These are phyloP conservation scores for Polysphondylium violaceum DNA, from an alignment of 78 protist genomes.

Conservation along the genomic window DNA sequence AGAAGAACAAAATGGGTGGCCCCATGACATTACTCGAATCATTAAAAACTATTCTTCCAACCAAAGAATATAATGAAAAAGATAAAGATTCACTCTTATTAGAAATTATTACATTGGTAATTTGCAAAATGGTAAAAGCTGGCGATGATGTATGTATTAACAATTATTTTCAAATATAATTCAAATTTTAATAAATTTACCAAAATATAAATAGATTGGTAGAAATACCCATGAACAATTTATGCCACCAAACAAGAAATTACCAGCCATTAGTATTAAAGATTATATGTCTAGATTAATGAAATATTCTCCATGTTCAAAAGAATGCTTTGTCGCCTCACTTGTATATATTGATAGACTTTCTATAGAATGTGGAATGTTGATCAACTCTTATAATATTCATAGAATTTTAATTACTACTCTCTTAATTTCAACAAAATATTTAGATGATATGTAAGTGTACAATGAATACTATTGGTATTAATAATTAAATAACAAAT, in stretches of 20 bases:
- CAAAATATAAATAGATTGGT: background rate
- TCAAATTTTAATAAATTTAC: background rate
- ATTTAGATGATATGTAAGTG: conserved; percentile 65
- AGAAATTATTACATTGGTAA: conserved; percentile 30
- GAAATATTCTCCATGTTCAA: conserved; percentile 79
- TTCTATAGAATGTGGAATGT: conserved; percentile 22
- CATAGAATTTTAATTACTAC: conserved; percentile 66
- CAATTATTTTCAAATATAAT: background rate
- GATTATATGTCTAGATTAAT: conserved; percentile 54
- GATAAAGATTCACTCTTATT: conserved; percentile 21
- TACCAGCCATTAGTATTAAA: conserved; percentile 49
- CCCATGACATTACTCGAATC: background rate
- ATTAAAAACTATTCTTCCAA: conserved; percentile 1
- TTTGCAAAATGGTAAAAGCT: conserved; percentile 16
- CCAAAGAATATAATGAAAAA: conserved; percentile 18
- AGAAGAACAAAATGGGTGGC: background rate
- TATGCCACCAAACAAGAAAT: conserved; percentile 72
- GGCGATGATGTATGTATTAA: conserved; percentile 62
- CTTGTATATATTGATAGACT: conserved; percentile 55
- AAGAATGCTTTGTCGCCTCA: conserved; percentile 58
- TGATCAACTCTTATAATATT: conserved; percentile 44
- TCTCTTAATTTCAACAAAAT: conserved; percentile 64
- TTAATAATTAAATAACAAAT: background rate
- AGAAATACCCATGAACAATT: conserved; percentile 34
- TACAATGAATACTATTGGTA: background rate